phyloP scores from a whole-genome alignment of 768 basidiomycete species.

The Agaricus blazei region DNA sequence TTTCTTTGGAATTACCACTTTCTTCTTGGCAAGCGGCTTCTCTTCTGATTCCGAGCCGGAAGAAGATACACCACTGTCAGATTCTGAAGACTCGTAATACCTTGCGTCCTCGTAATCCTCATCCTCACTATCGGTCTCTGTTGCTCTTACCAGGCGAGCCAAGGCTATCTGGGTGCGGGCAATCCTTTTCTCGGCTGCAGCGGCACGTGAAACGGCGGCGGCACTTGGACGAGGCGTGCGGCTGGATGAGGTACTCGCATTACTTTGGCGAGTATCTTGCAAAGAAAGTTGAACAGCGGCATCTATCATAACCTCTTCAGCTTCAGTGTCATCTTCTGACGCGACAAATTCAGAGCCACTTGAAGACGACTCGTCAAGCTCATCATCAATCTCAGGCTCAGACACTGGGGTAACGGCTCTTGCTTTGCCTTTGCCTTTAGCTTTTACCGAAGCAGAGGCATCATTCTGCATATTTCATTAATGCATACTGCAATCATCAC shows the following conservation, averaged over 20 bases:
- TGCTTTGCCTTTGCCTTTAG: conserved; percentile 35
- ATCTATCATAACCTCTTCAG: conserved; percentile 50
- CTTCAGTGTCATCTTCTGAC: conserved; percentile 36
- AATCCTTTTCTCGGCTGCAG: conserved; percentile 52
- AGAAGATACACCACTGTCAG: conserved; percentile 21
- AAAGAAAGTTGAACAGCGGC: conserved; percentile 55
- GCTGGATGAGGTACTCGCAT: conserved; percentile 32
- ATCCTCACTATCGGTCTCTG: conserved; percentile 28
- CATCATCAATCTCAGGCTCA: conserved; percentile 30
- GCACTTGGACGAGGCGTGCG: conserved; percentile 30
- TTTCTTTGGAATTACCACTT: conserved; percentile 14
- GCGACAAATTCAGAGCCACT: conserved; percentile 60
- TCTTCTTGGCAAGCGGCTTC: conserved; percentile 29
- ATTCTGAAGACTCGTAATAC: conserved; percentile 14
- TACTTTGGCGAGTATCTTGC: conserved; percentile 22
- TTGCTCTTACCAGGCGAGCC: conserved; percentile 6
- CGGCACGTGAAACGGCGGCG: conserved; percentile 39
- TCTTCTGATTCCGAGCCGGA: conserved; percentile 18
- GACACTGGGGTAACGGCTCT: conserved; percentile 20
- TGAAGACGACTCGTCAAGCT: conserved; percentile 41
- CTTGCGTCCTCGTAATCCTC: conserved; percentile 16
- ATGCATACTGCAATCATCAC: neutral
- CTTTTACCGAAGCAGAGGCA: conserved; percentile 11
- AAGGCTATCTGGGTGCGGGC: conserved; percentile 21
- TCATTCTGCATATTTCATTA: conserved; percentile 10